phyloP scores from a whole-genome alignment of 192 early-diverging fungal genomes.

The Cladochytrium replicatum region DNA sequence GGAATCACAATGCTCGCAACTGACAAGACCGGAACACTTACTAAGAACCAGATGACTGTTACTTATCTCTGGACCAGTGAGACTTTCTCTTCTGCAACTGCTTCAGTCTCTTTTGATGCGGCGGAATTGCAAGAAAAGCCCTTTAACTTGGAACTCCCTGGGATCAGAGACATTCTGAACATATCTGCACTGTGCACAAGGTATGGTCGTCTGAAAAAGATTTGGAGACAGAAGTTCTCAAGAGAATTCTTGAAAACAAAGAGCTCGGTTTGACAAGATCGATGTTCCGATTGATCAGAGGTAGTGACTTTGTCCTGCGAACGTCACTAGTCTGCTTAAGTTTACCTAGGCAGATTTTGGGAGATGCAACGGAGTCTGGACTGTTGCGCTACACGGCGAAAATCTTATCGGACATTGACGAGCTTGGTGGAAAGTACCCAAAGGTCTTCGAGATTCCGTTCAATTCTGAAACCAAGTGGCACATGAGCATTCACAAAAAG shows the following conservation, averaged over 20 bases:
- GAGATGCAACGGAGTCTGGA: conserved; percentile 74
- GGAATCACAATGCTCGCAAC: conserved; percentile 79
- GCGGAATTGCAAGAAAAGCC: conserved; percentile 1
- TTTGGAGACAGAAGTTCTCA: background rate
- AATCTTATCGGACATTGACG: conserved; percentile 66
- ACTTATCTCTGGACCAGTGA: conserved; percentile 67
- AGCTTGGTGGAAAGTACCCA: conserved; percentile 47
- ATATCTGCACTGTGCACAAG: conserved; percentile 56
- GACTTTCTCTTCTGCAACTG: conserved; percentile 32
- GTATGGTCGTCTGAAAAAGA: background rate
- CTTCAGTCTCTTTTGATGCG: background rate
- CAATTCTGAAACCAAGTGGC: conserved; percentile 93
- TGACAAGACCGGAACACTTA: conserved; percentile 83
- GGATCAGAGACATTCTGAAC: conserved; percentile 54
- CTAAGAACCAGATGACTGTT: conserved; percentile 79
- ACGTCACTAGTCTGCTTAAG: conserved; percentile 27
- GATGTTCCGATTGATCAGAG: conserved; percentile 4
- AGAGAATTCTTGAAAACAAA: conserved; percentile 20
- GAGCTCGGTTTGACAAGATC: conserved; percentile 23
- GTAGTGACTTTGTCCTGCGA: background rate
- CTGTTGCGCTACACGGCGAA: conserved; percentile 66
- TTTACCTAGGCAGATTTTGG: conserved; percentile 28
- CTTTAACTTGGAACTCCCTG: conserved; percentile 20
- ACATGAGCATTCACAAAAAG: conserved; percentile 79
- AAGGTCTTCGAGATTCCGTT: conserved; percentile 95